Base-by-base conservation (phyloP, 23 red algal species). In the Chondrus crispus region DNA sequence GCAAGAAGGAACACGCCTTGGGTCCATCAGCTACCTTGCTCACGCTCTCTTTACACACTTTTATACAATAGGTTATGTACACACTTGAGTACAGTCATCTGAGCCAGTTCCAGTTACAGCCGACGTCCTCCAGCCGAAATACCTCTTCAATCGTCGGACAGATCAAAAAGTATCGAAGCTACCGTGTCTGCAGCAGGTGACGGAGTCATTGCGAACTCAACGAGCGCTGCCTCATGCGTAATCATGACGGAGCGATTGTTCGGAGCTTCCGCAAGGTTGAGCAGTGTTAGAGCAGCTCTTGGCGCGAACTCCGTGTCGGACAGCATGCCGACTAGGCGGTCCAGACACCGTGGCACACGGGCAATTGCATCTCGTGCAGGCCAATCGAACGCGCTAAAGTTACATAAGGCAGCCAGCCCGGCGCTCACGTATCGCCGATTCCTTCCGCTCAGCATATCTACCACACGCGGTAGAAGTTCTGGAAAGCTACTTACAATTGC, bases 341-440 rank as follows among this genome's bases (percentile, higher is more conserved):
- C 83, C 18, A 98, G 32, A 3, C 81, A 66, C 8, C 96, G 90
- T 18, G 96, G 96, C 36, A 83, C 88, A 2, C 86, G 81, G 8
- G 96, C 96, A 51, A 98, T 93, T 41, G 63, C 68, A 20, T 82
- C 82, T 3, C 96, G 93, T 5, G 92, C 96, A 19, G 69, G 66
- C 96, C 96, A 98, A 75, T 95, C 96, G 58, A 95, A 98, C 2
- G 90, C 89, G 79, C 86, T 92, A 42, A 93, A 90, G 80, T 95
- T 98, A 54, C 79, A 85, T 47, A 98, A 38, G 39, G 93, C 96
- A n/a, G 82, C 90, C 37, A 95, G 90, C 22, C 85, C 93, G 51
- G 95, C 88, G 66, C 77, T 81, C 46, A 85, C 80, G 35, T 91
- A 82, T 46, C 52, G 53, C 54, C 80, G 66, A 28, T 76, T 70